Conservation (phyloP, 169 alveolate species). For the Plasmodium ovale region DNA sequence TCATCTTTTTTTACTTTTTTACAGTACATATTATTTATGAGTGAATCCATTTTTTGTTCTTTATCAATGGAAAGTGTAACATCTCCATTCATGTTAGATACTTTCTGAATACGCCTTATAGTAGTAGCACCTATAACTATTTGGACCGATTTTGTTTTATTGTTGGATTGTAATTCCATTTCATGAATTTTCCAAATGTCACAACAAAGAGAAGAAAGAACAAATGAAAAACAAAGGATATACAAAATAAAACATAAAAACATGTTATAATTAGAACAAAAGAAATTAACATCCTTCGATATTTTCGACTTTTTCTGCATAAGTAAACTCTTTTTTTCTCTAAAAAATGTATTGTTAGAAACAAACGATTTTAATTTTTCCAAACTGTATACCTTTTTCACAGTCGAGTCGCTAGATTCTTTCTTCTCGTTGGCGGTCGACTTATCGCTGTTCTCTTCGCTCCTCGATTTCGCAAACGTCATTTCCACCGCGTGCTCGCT, state of each 20-base stretch:
- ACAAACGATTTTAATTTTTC: conserved; percentile 63
- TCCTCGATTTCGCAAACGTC: neutral
- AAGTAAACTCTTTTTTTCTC: conserved; percentile 28
- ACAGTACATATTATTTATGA: conserved; percentile 11
- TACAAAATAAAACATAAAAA: conserved; percentile 60
- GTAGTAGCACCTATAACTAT: conserved; percentile 61
- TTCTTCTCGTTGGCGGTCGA: neutral
- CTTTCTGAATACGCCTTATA: conserved; percentile 34
- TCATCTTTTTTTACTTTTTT: neutral
- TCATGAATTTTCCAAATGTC: conserved; percentile 73
- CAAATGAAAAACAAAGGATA: conserved; percentile 32
- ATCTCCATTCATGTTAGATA: conserved; percentile 34
- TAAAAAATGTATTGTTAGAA: conserved; percentile 38
- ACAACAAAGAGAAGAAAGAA: conserved; percentile 21
- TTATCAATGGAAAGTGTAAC: conserved; percentile 43
- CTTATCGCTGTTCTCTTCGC: neutral
- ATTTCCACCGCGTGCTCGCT: neutral
- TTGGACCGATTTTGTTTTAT: conserved; percentile 7
- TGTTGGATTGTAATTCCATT: conserved; percentile 21
- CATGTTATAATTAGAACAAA: conserved; percentile 33
- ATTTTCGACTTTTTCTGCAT: conserved; percentile 20
- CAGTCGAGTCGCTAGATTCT: neutral
- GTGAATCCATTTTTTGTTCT: conserved; percentile 25
- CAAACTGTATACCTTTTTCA: conserved; percentile 29
- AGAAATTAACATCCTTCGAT: conserved; percentile 27